A percentile compares a stretch with the other conserved stretches of the same genome.
Evolutionary conservation across 106 monocot species (phyloP).

Genomic region (Agapanthus africanus): DNA sequence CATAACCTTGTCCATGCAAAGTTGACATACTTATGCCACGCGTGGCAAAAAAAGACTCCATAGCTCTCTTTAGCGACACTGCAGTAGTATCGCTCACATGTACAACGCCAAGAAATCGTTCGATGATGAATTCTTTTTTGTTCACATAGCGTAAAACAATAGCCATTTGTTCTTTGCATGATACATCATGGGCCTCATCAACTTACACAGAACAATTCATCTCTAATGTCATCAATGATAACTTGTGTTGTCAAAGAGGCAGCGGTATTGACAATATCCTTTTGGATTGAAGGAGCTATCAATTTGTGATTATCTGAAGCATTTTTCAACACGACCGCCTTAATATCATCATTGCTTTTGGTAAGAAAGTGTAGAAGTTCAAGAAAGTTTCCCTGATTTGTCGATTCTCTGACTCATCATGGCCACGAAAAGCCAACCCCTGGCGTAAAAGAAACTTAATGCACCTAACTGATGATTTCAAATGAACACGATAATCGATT

Average conservation of each 20-base stretch:
- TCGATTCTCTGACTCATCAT: not conserved
- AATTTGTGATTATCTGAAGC: not conserved
- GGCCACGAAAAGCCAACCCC: not conserved
- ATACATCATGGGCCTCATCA: slow-evolving; percentile 6
- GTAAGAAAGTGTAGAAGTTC: not conserved
- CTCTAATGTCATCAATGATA: not conserved
- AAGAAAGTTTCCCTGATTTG: not conserved
- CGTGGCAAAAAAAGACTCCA: not conserved
- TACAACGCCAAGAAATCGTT: slow-evolving; percentile 1
- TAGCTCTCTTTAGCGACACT: not conserved
- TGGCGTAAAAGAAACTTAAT: not conserved
- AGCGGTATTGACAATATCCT: not conserved
- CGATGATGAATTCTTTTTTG: not conserved
- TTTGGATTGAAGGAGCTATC: not conserved
- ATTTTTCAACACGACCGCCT: not conserved
- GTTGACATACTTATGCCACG: not conserved
- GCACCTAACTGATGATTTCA: not conserved
- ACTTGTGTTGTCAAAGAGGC: not conserved
- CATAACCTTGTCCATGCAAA: slow-evolving; percentile 2
- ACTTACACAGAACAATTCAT: slow-evolving; percentile 1
- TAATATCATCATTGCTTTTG: not conserved
- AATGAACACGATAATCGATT: not conserved
- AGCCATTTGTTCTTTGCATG: slow-evolving; percentile 3
- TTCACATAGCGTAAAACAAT: not conserved
- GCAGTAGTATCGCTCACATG: not conserved